Evolutionary conservation across 73 alveolate genomes (phyloP).

Genomic region (Stentor roeselii): DNA sequence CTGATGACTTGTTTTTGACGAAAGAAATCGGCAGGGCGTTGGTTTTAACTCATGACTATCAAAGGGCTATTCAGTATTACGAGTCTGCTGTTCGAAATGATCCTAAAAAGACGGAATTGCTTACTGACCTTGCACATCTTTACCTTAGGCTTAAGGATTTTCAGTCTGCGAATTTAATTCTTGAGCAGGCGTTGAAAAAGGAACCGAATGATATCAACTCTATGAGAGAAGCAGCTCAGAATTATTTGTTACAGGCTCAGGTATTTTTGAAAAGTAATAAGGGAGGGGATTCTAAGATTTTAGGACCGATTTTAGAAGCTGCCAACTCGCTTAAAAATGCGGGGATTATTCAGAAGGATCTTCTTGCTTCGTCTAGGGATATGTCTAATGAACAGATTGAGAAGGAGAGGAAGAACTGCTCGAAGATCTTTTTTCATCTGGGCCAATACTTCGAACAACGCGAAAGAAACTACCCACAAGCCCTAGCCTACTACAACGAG

Average conservation of each 20-base stretch:
- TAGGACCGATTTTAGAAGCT: constrained; percentile 26
- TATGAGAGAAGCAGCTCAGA: constrained; percentile 11
- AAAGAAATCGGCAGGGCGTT: constrained; percentile 93
- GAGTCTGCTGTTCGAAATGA: constrained; percentile 63
- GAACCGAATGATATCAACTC: neutral
- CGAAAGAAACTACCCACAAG: constrained; percentile 42
- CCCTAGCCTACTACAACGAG: constrained; percentile 41
- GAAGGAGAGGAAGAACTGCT: constrained; percentile 42
- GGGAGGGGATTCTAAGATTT: neutral
- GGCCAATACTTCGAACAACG: constrained; percentile 42
- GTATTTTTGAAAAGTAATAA: constrained; percentile 1
- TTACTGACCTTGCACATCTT: constrained; percentile 74
- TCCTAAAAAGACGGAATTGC: constrained; percentile 65
- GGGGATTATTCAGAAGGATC: constrained; percentile 31
- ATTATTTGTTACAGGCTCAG: neutral
- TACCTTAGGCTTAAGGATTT: constrained; percentile 67
- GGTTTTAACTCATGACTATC: constrained; percentile 92
- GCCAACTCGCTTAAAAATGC: constrained; percentile 41
- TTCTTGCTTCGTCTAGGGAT: constrained; percentile 38
- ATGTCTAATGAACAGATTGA: constrained; percentile 43
- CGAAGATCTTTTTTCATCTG: constrained; percentile 33
- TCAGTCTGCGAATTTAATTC: constrained; percentile 68
- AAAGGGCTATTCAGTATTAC: constrained; percentile 90
- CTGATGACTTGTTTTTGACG: constrained; percentile 78
- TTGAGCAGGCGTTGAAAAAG: constrained; percentile 59